Conservation (phyloP, 2,329 filamentous ascomycete genomes). For the Ophioceras dolichostomum region DNA sequence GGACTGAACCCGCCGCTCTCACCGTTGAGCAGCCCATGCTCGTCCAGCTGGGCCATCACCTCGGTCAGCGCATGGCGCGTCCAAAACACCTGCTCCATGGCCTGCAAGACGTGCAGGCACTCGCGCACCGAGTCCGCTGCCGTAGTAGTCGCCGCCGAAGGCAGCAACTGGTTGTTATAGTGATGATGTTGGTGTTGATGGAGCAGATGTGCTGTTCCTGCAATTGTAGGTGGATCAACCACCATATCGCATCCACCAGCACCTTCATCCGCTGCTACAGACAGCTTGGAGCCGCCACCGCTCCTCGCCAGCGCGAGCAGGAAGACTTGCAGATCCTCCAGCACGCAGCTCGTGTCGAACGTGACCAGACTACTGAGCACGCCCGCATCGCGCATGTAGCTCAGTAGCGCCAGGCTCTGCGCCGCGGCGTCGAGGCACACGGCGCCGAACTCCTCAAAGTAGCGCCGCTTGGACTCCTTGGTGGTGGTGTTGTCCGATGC, state of each 20-base stretch:
- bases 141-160: neutral
- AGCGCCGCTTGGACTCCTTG: conserved; percentile 8
- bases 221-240: neutral
- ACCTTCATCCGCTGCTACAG: neutral
- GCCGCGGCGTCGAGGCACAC: conserved; percentile 12
- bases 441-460: conserved; percentile 10
- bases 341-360: conserved; percentile 10
- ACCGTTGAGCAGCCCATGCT: conserved; percentile 10
- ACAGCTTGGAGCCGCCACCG: conserved; percentile 3
- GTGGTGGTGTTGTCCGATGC: neutral
- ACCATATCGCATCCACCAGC: too few relatives aligned
- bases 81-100: conserved; percentile 15
- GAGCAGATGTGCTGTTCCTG: neutral
- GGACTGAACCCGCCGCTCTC: conserved; percentile 10
- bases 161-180: neutral
- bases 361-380: conserved; percentile 12
- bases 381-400: conserved; percentile 8
- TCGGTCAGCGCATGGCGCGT: conserved; percentile 11
- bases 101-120: conserved; percentile 11
- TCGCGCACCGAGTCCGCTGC: conserved; percentile 6
- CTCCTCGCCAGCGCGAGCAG: conserved; percentile 9
- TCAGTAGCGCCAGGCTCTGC: conserved; percentile 9
- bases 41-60: conserved; percentile 13
- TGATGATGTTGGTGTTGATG: neutral
- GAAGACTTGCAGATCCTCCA: conserved; percentile 14